A percentile compares a stretch with the other conserved stretches of the same genome.
Conservation (phyloP, 345 rosid species). For the Toxicodendron radicans region DNA sequence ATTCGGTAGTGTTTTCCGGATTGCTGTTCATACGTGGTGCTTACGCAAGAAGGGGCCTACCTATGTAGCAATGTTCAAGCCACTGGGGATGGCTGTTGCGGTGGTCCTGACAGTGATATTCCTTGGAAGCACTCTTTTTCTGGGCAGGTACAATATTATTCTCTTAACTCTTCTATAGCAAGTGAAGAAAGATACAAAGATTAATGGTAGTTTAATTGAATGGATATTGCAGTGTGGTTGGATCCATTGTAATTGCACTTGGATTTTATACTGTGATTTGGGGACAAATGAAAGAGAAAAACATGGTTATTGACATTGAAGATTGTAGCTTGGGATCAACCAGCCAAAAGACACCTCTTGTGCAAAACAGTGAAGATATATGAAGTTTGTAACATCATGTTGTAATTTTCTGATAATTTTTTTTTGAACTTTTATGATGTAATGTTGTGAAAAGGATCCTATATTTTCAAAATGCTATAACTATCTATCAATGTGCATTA, state of each 20-base stretch:
- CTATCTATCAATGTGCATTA: no score
- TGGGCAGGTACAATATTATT: constrained; percentile 38
- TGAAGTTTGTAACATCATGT: neutral
- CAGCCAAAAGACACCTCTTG: constrained; percentile 20
- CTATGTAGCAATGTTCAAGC: constrained; percentile 48
- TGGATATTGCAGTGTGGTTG: constrained; percentile 30
- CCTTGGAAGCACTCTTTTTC: constrained; percentile 36
- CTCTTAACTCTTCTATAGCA: neutral
- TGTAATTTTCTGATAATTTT: no score
- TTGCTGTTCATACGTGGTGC: constrained; percentile 43
- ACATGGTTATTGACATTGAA: constrained; percentile 7
- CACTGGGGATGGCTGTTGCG: constrained; percentile 43
- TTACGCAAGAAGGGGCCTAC: constrained; percentile 37
- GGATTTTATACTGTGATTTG: constrained; percentile 39
- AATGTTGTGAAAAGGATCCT: no score
- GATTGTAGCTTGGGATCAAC: constrained; percentile 20
- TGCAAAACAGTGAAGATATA: constrained; percentile 18
- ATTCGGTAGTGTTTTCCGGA: constrained; percentile 39
- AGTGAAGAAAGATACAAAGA: neutral
- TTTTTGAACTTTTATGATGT: no score
- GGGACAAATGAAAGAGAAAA: constrained; percentile 34
- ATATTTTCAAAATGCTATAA: no score
- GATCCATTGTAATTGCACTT: constrained; percentile 31
- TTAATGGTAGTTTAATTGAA: neutral
- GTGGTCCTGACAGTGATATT: constrained; percentile 27